These are phyloP conservation scores for Bipolaris bicolor DNA, from an alignment of 2,329 filamentous ascomycete species.

Conservation along the genomic window DNA sequence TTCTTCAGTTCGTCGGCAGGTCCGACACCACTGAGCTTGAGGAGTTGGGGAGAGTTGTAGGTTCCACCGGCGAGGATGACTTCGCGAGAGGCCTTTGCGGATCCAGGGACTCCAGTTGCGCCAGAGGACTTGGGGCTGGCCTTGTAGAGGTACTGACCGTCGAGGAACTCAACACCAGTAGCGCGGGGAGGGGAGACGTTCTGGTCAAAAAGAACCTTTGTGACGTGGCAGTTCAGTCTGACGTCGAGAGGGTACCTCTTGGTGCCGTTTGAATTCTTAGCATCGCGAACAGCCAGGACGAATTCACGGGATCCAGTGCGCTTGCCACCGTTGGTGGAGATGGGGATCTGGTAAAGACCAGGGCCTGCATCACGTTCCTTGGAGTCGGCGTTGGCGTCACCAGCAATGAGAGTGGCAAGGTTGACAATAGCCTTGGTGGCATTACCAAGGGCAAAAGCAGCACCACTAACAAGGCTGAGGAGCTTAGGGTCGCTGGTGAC, in stretches of 20 bases:
- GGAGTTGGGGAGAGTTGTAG: conserved; percentile 68
- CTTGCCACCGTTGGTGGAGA: conserved; percentile 56
- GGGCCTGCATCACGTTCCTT: conserved; percentile 54
- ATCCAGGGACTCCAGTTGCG: conserved; percentile 47
- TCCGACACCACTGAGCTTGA: conserved; percentile 70
- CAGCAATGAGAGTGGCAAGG: conserved; percentile 48
- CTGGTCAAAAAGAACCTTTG: conserved; percentile 69
- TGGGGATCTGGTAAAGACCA: conserved; percentile 64
- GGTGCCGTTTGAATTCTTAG: conserved; percentile 57
- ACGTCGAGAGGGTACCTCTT: conserved; percentile 64
- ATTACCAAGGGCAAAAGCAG: conserved; percentile 59
- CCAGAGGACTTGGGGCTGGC: conserved; percentile 47
- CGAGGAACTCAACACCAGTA: conserved; percentile 52
- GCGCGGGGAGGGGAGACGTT: conserved; percentile 62
- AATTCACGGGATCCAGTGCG: conserved; percentile 64
- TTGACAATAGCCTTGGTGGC: conserved; percentile 43
- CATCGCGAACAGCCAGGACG: conserved; percentile 58
- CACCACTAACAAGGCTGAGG: conserved; percentile 59
- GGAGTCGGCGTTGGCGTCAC: conserved; percentile 60
- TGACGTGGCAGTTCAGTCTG: conserved; percentile 66
- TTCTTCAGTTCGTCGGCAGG: conserved; percentile 59
- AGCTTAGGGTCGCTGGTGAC: conserved; percentile 61
- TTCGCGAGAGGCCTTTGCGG: conserved; percentile 38
- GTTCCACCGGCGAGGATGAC: conserved; percentile 55
- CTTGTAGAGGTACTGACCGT: conserved; percentile 51